Percentiles rank a stretch among this genome's conserved stretches.
Evolutionary conservation across 495 filamentous ascomycete genomes (phyloP).

Genomic region (Aspergillus leporis): DNA sequence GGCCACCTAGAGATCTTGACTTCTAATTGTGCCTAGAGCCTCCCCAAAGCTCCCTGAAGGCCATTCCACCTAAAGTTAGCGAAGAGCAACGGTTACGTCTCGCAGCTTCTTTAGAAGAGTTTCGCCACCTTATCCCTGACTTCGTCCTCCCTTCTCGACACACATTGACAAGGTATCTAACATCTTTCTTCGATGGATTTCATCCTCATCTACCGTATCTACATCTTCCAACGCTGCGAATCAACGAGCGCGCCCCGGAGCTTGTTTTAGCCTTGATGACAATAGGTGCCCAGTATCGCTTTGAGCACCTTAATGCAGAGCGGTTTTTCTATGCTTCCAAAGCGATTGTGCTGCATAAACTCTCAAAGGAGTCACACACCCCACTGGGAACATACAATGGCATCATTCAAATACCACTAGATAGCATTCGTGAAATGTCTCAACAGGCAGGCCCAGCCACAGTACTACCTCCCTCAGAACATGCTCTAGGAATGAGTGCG

Average conservation of each 20-base stretch:
- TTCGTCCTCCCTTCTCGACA: conserved; percentile 41
- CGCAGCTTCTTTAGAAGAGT: conserved; percentile 37
- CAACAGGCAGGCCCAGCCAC: conserved; percentile 7
- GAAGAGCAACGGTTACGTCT: conserved; percentile 40
- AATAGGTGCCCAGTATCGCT: conserved; percentile 40
- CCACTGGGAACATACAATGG: conserved; percentile 11
- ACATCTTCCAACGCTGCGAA: conserved; percentile 36
- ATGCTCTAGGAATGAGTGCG: conserved; percentile 15
- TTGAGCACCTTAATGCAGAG: conserved; percentile 39
- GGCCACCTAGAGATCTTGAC: background rate
- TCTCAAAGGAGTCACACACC: conserved; percentile 28
- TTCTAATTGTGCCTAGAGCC: conserved; percentile 25
- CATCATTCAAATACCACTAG: conserved; percentile 18
- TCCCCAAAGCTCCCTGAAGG: conserved; percentile 27
- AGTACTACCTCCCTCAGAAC: conserved; percentile 13
- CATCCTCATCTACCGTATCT: conserved; percentile 41
- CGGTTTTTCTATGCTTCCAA: conserved; percentile 38
- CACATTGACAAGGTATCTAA: conserved; percentile 39
- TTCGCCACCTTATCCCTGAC: conserved; percentile 39
- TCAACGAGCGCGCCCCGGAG: conserved; percentile 36
- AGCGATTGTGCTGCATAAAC: conserved; percentile 32
- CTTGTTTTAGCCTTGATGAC: conserved; percentile 36
- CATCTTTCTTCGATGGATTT: conserved; percentile 40
- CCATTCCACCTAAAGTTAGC: conserved; percentile 33
- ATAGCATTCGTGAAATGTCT: conserved; percentile 13